Conservation (phyloP, 2,329 filamentous ascomycete genomes). For the Colletotrichum tamarilloi region DNA sequence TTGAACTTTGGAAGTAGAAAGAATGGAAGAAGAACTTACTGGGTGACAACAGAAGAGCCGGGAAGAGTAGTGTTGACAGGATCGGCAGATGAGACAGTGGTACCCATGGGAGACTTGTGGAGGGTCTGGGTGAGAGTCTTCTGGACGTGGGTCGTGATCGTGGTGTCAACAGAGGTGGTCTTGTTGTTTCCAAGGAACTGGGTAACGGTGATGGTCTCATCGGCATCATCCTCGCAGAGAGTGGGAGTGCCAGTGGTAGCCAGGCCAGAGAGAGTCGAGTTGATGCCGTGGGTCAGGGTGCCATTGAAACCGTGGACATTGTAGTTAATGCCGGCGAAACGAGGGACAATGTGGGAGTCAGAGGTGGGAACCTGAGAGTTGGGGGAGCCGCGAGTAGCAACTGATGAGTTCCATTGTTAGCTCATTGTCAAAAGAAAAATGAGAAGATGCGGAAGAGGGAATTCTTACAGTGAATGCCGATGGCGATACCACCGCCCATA, state of each 20-base stretch:
- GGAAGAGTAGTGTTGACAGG: slow-evolving; percentile 13
- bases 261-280: slow-evolving; percentile 7
- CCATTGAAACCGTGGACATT: slow-evolving; percentile 3
- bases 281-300: slow-evolving; percentile 8
- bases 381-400: not conserved
- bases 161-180: slow-evolving; percentile 6
- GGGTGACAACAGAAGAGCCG: not conserved
- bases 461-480: slow-evolving; percentile 6
- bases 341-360: slow-evolving; percentile 13
- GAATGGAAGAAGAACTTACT: slow-evolving; percentile 13
- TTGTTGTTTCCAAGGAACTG: not conserved
- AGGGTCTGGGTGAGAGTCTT: slow-evolving; percentile 24
- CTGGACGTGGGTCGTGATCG: slow-evolving; percentile 12
- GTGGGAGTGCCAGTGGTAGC: not conserved
- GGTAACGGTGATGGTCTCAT: not conserved
- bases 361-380: not conserved
- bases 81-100: slow-evolving; percentile 29
- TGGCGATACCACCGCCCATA: slow-evolving; percentile 3
- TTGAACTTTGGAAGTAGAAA: not conserved
- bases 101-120: slow-evolving; percentile 19
- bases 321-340: slow-evolving; percentile 26
- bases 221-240: slow-evolving; percentile 19
- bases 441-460: not conserved
- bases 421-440: not conserved
- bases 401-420: not conserved